Conservation (phyloP, 306 rosid species). For the Sechiopsis laciniata region DNA sequence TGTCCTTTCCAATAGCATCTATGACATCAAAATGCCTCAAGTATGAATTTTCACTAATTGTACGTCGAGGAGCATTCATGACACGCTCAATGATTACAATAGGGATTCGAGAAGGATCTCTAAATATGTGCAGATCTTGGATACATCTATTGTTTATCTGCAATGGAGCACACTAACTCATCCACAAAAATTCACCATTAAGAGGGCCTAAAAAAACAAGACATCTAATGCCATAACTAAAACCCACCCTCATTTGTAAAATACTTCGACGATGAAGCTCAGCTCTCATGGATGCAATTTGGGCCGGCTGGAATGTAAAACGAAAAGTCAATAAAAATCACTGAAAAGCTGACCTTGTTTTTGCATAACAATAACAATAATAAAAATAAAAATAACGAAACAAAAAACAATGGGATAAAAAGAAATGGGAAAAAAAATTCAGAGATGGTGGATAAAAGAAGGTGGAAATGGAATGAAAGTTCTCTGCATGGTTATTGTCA, state of each 20-base stretch:
- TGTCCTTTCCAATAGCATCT: slow-evolving; percentile 31
- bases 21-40: slow-evolving; percentile 40
- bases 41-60: slow-evolving; percentile 59
- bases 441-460: neutral
- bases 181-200: slow-evolving; percentile 1
- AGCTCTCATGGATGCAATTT: slow-evolving; percentile 62
- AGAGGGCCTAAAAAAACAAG: slow-evolving; percentile 19
- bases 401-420: slow-evolving; percentile 24
- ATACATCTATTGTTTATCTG: slow-evolving; percentile 79
- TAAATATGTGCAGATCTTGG: slow-evolving; percentile 90
- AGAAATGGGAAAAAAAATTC: neutral
- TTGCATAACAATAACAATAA: neutral
- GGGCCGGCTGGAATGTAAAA: slow-evolving; percentile 50
- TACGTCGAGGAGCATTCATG: slow-evolving; percentile 64
- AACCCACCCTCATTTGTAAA: slow-evolving; percentile 74
- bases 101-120: slow-evolving; percentile 67
- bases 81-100: slow-evolving; percentile 82
- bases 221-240: slow-evolving; percentile 20
- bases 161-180: slow-evolving; percentile 21
- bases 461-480: neutral
- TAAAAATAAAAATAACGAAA: too few relatives aligned
- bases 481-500: neutral
- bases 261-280: slow-evolving; percentile 84
- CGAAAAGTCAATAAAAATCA: neutral
- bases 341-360: neutral